Evolutionary conservation across 2,329 filamentous ascomycete genomes (phyloP), one percentile per base, ranked within the genome.

Genomic region (Fusarium sp.): DNA sequence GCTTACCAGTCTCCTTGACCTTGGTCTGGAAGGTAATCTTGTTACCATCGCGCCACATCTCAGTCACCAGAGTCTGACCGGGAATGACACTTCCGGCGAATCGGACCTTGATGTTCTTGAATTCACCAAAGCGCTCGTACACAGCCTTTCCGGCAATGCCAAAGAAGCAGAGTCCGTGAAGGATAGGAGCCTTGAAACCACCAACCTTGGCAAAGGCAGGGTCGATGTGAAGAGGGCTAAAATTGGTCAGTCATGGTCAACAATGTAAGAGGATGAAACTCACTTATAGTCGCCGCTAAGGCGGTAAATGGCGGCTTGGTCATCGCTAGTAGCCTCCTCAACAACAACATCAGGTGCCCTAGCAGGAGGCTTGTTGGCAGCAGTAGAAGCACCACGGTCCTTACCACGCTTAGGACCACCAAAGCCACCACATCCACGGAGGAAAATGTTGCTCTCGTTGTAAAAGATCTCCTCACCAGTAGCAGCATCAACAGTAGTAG

Each of bases 161-260:
- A 76, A 99, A 95, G 78, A 90, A 96, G 87, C 93, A 97, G 36
- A 99, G 88, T n/a, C 96, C 96, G 83, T 99, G 96, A 58, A 99
- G 85, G 78, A 99, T 99, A 11, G 96, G 96, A 27, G 85, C 88
- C 82, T 96, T 91, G 89, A 99, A 99, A 64, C 96, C 96, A 64
- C 95, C 96, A 74, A 97, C 90, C 84, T 96, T 96, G 82, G 93
- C 93, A 81, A 99, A 98, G 54, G 89, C 87, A 1, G 96, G 96
- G 80, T 99, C 96, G 68, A 99, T 91, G 83, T 99, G 96, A 2
- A 99, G 89, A 13, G 96, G 96, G 84, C 84, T 86, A 14, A 13
- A 18, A 6, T 23, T 18, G 3, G 38, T 42, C 4, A 42, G 38
- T 23, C 11, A 1, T 42, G 18, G 18, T 42, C 38, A 13, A 13